Conservation (phyloP, 169 alveolate genomes). For the Cystoisospora suis region DNA sequence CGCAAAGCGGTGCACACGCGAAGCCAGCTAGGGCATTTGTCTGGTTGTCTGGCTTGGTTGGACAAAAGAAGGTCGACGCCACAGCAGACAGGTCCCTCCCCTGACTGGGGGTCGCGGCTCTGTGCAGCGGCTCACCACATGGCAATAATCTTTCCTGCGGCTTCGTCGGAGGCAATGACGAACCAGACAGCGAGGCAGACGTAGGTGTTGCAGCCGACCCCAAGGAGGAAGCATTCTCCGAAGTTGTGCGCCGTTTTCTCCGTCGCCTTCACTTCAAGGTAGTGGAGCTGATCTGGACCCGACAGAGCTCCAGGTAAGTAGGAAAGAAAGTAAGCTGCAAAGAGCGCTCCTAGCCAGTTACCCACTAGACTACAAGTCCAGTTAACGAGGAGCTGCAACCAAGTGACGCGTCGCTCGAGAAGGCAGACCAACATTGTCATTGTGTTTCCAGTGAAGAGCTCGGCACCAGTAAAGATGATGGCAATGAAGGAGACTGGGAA, state of each 20-base stretch:
- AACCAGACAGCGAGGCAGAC: conserved; percentile 64
- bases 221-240: conserved; percentile 32
- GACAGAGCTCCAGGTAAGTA: conserved; percentile 31
- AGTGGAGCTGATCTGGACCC: neutral
- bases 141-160: conserved; percentile 44
- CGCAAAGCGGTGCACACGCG: too few relatives aligned
- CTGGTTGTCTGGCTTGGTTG: too few relatives aligned
- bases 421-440: conserved; percentile 52
- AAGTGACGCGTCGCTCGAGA: conserved; percentile 6
- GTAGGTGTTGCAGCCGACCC: conserved; percentile 52
- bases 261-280: neutral
- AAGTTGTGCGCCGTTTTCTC: conserved; percentile 25
- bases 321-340: conserved; percentile 52
- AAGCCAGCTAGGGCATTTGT: too few relatives aligned
- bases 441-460: conserved; percentile 55
- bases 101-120: too few relatives aligned
- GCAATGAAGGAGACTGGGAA: conserved; percentile 41
- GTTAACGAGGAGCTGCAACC: conserved; percentile 6
- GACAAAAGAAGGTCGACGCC: too few relatives aligned
- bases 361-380: conserved; percentile 47
- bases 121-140: conserved; percentile 52
- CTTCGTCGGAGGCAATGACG: conserved; percentile 58
- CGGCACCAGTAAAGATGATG: conserved; percentile 45
- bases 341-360: conserved; percentile 49
- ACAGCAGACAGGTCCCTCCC: too few relatives aligned